Percentiles rank a stretch among this genome's conserved stretches.
Evolutionary conservation across 2,329 filamentous ascomycete species (phyloP).

Genomic region (Cytospora piceicola): DNA sequence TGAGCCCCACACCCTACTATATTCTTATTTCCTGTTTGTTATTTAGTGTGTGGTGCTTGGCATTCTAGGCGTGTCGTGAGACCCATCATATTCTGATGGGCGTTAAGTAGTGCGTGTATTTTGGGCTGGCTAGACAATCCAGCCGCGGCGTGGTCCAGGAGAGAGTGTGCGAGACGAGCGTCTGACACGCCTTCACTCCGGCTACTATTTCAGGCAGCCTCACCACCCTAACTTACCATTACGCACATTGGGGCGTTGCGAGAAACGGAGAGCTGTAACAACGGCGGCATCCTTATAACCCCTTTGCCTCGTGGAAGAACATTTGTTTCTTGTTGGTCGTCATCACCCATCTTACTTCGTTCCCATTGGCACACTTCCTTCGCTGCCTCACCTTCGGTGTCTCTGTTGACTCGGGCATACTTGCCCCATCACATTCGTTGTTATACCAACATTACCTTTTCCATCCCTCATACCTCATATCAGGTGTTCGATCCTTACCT

Average conservation of each 20-base stretch:
- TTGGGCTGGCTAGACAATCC: constrained; percentile 17
- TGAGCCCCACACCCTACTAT: constrained; percentile 19
- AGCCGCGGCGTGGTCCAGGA: constrained; percentile 18
- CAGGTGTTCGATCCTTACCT: background rate
- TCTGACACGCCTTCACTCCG: constrained; percentile 17
- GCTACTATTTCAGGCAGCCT: constrained; percentile 21
- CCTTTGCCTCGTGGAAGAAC: constrained; percentile 24
- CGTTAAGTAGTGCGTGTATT: constrained; percentile 21
- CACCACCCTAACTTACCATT: constrained; percentile 8
- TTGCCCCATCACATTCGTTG: constrained; percentile 11
- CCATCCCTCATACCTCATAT: background rate
- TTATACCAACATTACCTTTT: constrained; percentile 8
- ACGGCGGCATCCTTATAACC: constrained; percentile 25
- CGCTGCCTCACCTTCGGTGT: constrained; percentile 19
- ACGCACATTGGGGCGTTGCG: constrained; percentile 7
- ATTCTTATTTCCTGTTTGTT: constrained; percentile 20
- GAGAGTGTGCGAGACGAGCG: constrained; percentile 18
- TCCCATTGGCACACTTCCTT: constrained; percentile 17
- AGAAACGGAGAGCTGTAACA: constrained; percentile 17
- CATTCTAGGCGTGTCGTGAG: constrained; percentile 20
- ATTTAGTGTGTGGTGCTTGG: constrained; percentile 23
- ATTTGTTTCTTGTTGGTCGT: constrained; percentile 12
- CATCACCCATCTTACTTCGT: constrained; percentile 12
- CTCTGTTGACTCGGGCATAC: constrained; percentile 16
- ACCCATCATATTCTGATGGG: constrained; percentile 18